phyloP scores from a whole-genome alignment of 106 monocot species.

The Apostasia ramifera region DNA sequence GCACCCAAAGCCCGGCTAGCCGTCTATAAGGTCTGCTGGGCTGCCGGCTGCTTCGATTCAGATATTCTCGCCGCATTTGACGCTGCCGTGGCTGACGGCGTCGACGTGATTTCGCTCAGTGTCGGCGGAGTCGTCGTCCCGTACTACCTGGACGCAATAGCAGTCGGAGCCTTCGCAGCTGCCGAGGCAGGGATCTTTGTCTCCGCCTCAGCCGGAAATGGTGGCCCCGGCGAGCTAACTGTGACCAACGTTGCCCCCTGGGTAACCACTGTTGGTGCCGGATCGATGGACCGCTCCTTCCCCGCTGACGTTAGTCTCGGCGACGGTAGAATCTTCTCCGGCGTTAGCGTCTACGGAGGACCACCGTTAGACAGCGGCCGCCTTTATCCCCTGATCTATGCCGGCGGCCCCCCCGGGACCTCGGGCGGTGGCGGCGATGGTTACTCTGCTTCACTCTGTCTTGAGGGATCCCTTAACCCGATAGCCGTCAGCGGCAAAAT shows the following conservation, averaged over 20 bases:
- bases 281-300: slow-evolving; percentile 90
- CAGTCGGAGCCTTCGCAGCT: slow-evolving; percentile 72
- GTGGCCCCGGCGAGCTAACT: slow-evolving; percentile 72
- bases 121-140: slow-evolving; percentile 86
- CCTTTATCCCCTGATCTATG: slow-evolving; percentile 55
- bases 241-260: slow-evolving; percentile 91
- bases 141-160: slow-evolving; percentile 84
- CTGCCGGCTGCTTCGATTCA: slow-evolving; percentile 78
- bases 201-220: slow-evolving; percentile 86
- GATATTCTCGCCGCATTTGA: slow-evolving; percentile 95
- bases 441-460: slow-evolving; percentile 71
- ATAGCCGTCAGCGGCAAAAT: slow-evolving; percentile 36
- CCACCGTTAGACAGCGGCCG: slow-evolving; percentile 25
- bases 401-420: slow-evolving; percentile 17
- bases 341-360: slow-evolving; percentile 75
- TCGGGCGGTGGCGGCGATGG: slow-evolving; percentile 43
- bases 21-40: slow-evolving; percentile 89
- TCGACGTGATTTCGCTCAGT: slow-evolving; percentile 66
- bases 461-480: slow-evolving; percentile 70
- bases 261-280: slow-evolving; percentile 88
- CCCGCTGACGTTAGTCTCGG: slow-evolving; percentile 70
- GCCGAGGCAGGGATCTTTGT: slow-evolving; percentile 72
- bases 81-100: slow-evolving; percentile 69
- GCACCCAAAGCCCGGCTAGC: slow-evolving; percentile 83
- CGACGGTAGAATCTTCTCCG: slow-evolving; percentile 41